Evolutionary conservation across 352 stramenopile genomes (phyloP).

Genomic region (Globisporangium nodosum): DNA sequence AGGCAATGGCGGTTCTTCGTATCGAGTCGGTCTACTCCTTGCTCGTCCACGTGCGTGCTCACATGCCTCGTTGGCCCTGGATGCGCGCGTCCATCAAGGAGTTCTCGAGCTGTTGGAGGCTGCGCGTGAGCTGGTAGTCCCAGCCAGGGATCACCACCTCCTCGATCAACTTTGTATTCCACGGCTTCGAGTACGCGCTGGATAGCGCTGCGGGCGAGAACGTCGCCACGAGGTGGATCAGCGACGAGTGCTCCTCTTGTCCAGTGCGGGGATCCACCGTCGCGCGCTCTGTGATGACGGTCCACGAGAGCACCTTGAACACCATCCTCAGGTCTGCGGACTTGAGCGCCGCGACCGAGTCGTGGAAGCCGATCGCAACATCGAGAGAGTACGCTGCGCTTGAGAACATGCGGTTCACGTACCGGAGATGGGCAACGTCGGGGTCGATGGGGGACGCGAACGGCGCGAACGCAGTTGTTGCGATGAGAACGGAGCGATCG

Average conservation of each 20-base stretch:
- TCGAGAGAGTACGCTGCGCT: background rate
- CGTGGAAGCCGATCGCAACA: background rate
- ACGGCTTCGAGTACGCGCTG: background rate
- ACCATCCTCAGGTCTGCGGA: background rate
- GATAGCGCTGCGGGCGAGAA: background rate
- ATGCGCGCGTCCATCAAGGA: background rate
- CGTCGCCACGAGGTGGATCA: background rate
- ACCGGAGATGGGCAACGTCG: background rate
- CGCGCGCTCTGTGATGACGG: background rate
- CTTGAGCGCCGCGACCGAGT: background rate
- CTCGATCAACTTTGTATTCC: background rate
- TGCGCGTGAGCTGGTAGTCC: background rate
- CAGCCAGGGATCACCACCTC: background rate
- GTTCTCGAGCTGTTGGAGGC: background rate
- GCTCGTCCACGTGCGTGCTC: too few species aligned
- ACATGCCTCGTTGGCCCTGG: too few species aligned
- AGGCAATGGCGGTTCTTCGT: too few species aligned
- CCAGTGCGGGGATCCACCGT: background rate
- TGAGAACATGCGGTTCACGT: background rate
- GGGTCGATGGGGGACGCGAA: background rate
- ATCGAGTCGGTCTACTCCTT: too few species aligned
- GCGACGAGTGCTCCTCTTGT: background rate
- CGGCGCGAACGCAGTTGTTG: background rate
- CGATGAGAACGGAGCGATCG: background rate
- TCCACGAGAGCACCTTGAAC: background rate